Percentiles rank a stretch among this genome's conserved stretches.
These are phyloP conservation scores for Lactarius hengduanensis DNA, from an alignment of 768 basidiomycete genomes.

Conservation along the genomic window DNA sequence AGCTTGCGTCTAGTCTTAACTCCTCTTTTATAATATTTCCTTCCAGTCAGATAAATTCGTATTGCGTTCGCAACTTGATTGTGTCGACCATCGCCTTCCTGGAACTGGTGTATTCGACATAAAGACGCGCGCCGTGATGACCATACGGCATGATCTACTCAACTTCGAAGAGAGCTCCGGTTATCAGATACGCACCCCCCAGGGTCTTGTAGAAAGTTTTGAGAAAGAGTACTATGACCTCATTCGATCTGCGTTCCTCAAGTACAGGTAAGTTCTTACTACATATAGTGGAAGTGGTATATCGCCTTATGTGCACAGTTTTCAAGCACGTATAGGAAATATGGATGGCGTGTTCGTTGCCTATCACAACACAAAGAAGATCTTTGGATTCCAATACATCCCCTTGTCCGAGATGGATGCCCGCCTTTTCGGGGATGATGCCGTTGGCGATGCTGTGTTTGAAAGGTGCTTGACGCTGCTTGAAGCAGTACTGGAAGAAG, in stretches of 20 bases:
- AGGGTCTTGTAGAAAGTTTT: conserved; percentile 73
- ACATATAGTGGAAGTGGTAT: background rate
- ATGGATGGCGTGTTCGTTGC: conserved; percentile 95
- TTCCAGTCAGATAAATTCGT: conserved; percentile 60
- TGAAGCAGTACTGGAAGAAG: conserved; percentile 62
- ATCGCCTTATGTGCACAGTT: conserved; percentile 43
- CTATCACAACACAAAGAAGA: conserved; percentile 80
- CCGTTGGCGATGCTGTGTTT: conserved; percentile 73
- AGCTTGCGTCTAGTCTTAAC: conserved; percentile 20
- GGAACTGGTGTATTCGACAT: conserved; percentile 94
- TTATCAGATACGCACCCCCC: conserved; percentile 64
- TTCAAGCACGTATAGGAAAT: conserved; percentile 93
- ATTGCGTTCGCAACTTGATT: conserved; percentile 96
- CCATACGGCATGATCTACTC: conserved; percentile 80
- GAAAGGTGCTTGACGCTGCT: conserved; percentile 67
- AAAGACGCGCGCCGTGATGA: conserved; percentile 87
- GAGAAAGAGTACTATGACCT: conserved; percentile 96
- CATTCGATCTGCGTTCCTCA: conserved; percentile 89
- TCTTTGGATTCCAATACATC: conserved; percentile 95
- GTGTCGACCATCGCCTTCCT: conserved; percentile 74
- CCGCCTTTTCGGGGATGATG: conserved; percentile 62
- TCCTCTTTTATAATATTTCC: background rate
- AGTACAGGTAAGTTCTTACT: conserved; percentile 66
- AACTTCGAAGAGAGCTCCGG: conserved; percentile 86
- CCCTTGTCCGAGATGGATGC: conserved; percentile 86